Evolutionary conservation across 2,329 filamentous ascomycete genomes (phyloP), one percentile per base, ranked within the genome.

Genomic region (Fusarium xylarioides): DNA sequence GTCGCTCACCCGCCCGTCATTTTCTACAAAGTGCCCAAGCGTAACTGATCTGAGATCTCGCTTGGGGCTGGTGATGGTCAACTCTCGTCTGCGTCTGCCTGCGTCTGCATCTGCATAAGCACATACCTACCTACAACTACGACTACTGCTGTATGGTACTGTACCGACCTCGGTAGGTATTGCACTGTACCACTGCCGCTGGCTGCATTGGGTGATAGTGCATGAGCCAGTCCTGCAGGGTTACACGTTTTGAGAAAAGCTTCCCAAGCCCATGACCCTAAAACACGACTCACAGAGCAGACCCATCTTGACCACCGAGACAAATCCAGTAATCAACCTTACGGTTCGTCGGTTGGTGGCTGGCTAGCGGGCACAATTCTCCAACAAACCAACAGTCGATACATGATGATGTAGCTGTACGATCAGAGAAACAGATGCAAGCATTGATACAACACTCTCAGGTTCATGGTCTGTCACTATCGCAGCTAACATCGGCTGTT

Each of bases 21-120:
- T 74, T 77, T 66, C 63, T 72, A 63, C 64, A 56, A 67, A 69
- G 38, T 63, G 35, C 56, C 47, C 50, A 44, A 52, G 50, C 40
- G 34, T 42, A 73, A 75, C 75, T 68, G 65, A 69, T 69, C 74
- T 72, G 71, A 77, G 76, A 78, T 78, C 76, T 78, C 74, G 66
- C 67, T 67, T 72, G 74, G 64, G 57, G 68, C 62, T 62, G 64
- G 60, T 67, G 64, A 63, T 66, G 49, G 61, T 75, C 74, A 72
- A 76, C 43, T 77, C 52, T 75, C 70, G 52, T 75, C 53, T 77
- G 72, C 75, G 37, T 30, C 52, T 54, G 34, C 52, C 50, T 53
- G 23, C 34, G n/a, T 46, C 61, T 62, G 43, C 43, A 53, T 49
- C 47, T 50, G 55, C 55, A 57, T 57, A 47, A 49, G 42, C 54